Evolutionary conservation across 2,329 filamentous ascomycete genomes (phyloP), one percentile per base, ranked within the genome.

Genomic region (Hirsutella thompsonii): DNA sequence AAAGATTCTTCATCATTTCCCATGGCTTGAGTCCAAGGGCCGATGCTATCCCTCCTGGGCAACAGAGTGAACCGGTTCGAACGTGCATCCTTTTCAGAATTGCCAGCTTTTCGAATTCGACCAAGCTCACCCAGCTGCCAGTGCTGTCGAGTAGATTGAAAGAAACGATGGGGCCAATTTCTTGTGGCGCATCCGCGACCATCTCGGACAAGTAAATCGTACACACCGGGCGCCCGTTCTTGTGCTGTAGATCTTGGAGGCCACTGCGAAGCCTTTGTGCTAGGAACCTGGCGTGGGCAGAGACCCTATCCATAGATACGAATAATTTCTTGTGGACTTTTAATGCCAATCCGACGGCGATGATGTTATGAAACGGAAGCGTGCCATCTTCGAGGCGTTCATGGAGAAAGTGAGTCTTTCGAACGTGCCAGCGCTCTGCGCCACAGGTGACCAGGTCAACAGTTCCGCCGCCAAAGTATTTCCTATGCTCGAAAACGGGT

Each of bases 401-500:
- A 54, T 96, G 90, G 3, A 94, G 63, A 23, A 74, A 74, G 20
- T 72, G 63, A 6, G 71, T 67, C 56, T 94, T 95, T 32, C 74
- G 72, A 1, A 79, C 82, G 64, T 95, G 86, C 85, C 89, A 95
- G 47, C 81, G 72, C 52, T 87, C 79, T 47, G 77, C 81, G n/a
- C 78, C 56, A 46, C 79, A 82, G 1, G 87, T 70, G 0, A 95
- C 87, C 72, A 90, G 83, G 52, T 94, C 88, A 1, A 95, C 90
- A 1, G 90, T 96, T 3, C 92, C 92, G 6, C 90, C 92, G 5
- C 90, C 90, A 61, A 98, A 98, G 53, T 93, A 98, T 46, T 67
- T 79, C 44, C 87, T 76, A 34, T 68, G 66, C 26, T 73, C 65
- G 37, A 94, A 79, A 3, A 81, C 55, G 32, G 70, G 58, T 6